Base-by-base conservation (phyloP, 306 rosid species). In the Hippophae rhamnoides region DNA sequence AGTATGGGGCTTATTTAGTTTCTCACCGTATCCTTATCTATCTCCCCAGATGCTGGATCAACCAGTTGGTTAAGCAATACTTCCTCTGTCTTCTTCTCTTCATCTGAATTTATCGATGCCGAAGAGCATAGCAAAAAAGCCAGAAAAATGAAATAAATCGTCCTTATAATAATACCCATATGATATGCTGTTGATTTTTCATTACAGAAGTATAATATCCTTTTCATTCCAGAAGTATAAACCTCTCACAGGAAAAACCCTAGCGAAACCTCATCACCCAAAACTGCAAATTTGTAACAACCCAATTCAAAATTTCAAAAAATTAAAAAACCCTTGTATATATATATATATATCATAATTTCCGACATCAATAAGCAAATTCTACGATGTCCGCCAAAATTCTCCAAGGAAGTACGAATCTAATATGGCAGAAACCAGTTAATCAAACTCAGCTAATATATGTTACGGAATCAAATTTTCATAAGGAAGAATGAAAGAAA, bases 1-100 rank as follows among this genome's bases (percentile, higher is more conserved):
- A 42, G 43, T 52, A 57, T 31, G 38, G 7, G 23, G 8, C 44
- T 9, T 65, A 70, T 10, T 26, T 42, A 52, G 69, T 68, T 47
- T 69, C 90, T 84, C 65, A 93, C 99, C 95, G 78, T 62, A 61
- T 79, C 80, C 58, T 66, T 65, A 61, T 82, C 72, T 43, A 86
- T 62, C 54, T 76, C 40, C 56, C 82, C 83, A 69, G 84, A 71
- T 10, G 65, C 45, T 5, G 84, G 89, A 74, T 78, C 86, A 53
- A 87, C 79, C 13, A 84, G 62, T 68, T 69, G 88, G 74, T 63
- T 64, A 52, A 82, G 70, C 59, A 78, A 58, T 52, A 71, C 72
- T 62, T 78, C 80, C 54, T 62, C 81, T 54, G 76, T 42, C 65
- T 43, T 76, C 52, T 66, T 73, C 63, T 68, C 71, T 47, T 68